Percentiles rank a stretch among this genome's conserved stretches.
These are phyloP conservation scores for Daldinia decipiens DNA, from an alignment of 495 filamentous ascomycete genomes.

Conservation along the genomic window DNA sequence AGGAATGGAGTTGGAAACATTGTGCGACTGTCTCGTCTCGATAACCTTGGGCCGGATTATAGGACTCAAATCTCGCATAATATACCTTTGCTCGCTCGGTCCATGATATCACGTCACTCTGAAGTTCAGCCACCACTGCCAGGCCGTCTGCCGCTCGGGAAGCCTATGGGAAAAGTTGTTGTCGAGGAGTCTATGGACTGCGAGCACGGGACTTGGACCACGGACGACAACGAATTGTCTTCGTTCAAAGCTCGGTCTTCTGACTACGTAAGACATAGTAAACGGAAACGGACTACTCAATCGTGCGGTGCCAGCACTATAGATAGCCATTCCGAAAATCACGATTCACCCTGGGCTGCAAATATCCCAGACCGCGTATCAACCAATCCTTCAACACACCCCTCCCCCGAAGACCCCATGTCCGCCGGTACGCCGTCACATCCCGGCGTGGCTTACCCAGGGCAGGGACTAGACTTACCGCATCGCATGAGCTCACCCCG, in stretches of 20 bases:
- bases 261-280: background rate
- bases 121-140: slow-evolving; percentile 50
- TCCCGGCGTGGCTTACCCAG: background rate
- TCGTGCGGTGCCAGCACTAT: slow-evolving; percentile 2
- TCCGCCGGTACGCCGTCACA: background rate
- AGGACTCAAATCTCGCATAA: slow-evolving; percentile 38
- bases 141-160: slow-evolving; percentile 49
- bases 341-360: slow-evolving; percentile 7
- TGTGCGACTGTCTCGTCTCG: slow-evolving; percentile 27
- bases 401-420: slow-evolving; percentile 10
- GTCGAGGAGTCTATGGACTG: background rate
- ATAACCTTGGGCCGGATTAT: slow-evolving; percentile 24
- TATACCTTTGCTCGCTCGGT: slow-evolving; percentile 55
- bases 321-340: slow-evolving; percentile 8
- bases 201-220: slow-evolving; percentile 25
- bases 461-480: slow-evolving; percentile 2
- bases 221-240: background rate
- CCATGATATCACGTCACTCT: slow-evolving; percentile 44
- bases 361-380: slow-evolving; percentile 3
- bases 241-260: slow-evolving; percentile 3
- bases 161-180: slow-evolving; percentile 39
- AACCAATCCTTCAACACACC: slow-evolving; percentile 11
- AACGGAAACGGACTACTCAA: slow-evolving; percentile 28
- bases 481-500: slow-evolving; percentile 25
- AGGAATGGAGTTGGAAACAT: slow-evolving; percentile 47